Evolutionary conservation across 2,329 filamentous ascomycete genomes (phyloP).

Genomic region (Endoconidiophora laricicola): DNA sequence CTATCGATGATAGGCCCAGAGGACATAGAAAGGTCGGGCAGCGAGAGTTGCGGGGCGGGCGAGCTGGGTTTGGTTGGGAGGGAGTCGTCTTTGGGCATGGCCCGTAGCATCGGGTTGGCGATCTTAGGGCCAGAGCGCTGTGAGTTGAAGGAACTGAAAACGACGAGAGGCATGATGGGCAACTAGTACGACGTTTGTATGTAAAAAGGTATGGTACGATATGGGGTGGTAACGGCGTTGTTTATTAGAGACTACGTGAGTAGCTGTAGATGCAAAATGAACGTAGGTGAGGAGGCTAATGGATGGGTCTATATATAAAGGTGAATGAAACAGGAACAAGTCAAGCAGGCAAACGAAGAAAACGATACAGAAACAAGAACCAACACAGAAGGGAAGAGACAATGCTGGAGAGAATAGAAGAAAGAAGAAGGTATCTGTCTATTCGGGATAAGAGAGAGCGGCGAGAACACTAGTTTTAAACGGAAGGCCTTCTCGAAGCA

Average conservation of each 20-base stretch:
- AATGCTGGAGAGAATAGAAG: no score
- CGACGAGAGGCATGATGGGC: constrained; percentile 6
- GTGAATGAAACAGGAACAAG: background rate
- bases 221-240: no score
- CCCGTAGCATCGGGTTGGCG: constrained; percentile 8
- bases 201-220: background rate
- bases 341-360: background rate
- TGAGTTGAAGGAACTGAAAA: constrained; percentile 7
- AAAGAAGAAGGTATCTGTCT: no score
- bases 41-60: constrained; percentile 1
- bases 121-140: constrained; percentile 9
- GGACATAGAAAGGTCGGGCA: constrained; percentile 6
- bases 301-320: background rate
- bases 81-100: background rate
- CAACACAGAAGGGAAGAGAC: background rate
- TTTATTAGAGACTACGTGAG: background rate
- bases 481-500: no score
- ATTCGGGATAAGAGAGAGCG: no score
- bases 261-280: background rate
- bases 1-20: constrained; percentile 2
- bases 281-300: background rate
- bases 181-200: background rate
- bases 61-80: background rate
- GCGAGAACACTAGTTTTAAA: no score
- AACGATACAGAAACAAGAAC: background rate